Evolutionary conservation across 495 filamentous ascomycete species (phyloP), one percentile per base, ranked within the genome.

Genomic region (Trichocladium uniseriatum): DNA sequence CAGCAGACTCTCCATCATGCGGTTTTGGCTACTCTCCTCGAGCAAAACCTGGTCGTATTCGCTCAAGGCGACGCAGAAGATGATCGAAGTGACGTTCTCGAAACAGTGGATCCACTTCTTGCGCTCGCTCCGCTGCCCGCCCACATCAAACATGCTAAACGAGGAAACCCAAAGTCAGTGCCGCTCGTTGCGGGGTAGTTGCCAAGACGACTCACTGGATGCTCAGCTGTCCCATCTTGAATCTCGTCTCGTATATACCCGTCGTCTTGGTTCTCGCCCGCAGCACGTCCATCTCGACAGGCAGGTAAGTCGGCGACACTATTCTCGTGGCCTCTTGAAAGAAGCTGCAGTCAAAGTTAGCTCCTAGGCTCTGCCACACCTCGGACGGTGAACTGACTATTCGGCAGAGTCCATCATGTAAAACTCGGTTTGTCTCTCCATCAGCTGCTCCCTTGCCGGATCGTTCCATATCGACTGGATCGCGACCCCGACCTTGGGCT

Each of bases 31-130:
- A 67, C 84, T 94, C 68, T 98, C 90, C 70, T 98, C 94, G 32
- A 96, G 75, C 41, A 98, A 74, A 8, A 94, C 89, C 67, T 98
- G 92, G 61, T 98, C 92, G 65, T 98, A 98, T 66, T 98, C 92
- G 74, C 94, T 97, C 55, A 98, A 72, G 16, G 92, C 94, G 38
- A 98, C 92, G 58, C 92, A 97, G 72, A 98, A 98, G 58, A 98
- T 97, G 67, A 98, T 98, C n/a, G 92, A 98, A 9, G 92, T 98
- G 55, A 98, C 92, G 55, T 96, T 95, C 65, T 98, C 92, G 64
- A 98, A 98, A 73, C 92, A 98, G 70, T 98, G 92, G 59, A 98
- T 98, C 92, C 92, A 98, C 69, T 98, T 98, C 71, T 98, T 98
- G 45, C 92, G 80, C 65, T 98, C 92, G 65, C 89, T 95, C 56